phyloP scores from a whole-genome alignment of 495 filamentous ascomycete species.

The Paragyromitra xinjiangensis region DNA sequence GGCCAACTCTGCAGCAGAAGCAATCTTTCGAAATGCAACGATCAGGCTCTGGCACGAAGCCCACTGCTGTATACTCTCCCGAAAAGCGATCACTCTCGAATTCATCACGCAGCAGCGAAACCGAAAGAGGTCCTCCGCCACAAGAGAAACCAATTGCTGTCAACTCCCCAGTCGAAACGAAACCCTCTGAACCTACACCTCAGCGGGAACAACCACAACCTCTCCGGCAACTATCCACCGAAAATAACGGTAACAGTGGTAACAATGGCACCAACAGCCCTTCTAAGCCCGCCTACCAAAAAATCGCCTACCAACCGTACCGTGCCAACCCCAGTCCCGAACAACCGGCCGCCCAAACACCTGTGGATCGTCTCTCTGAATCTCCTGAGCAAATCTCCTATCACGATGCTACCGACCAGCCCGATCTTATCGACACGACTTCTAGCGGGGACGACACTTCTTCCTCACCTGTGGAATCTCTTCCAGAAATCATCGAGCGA shows the following conservation, averaged over 20 bases:
- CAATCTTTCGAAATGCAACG: constrained; percentile 38
- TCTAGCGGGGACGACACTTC: constrained; percentile 72
- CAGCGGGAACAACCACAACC: constrained; percentile 59
- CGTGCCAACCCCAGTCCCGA: constrained; percentile 16
- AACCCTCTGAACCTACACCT: constrained; percentile 63
- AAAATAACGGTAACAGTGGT: constrained; percentile 38
- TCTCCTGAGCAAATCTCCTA: constrained; percentile 80
- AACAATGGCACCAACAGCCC: constrained; percentile 44
- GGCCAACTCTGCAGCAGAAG: constrained; percentile 45
- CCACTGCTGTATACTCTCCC: constrained; percentile 46
- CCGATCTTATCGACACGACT: constrained; percentile 70
- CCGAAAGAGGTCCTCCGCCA: constrained; percentile 21
- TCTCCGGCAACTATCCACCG: constrained; percentile 49
- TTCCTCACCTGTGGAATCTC: constrained; percentile 69
- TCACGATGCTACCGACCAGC: constrained; percentile 63
- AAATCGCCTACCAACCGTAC: constrained; percentile 44
- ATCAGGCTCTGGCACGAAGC: constrained; percentile 31
- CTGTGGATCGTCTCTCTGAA: constrained; percentile 70
- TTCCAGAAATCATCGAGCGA: constrained; percentile 69
- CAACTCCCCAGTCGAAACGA: constrained; percentile 60
- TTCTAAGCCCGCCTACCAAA: constrained; percentile 43
- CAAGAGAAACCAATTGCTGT: constrained; percentile 23
- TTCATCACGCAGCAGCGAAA: constrained; percentile 41
- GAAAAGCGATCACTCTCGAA: constrained; percentile 27
- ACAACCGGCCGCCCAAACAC: constrained; percentile 15